These are phyloP conservation scores for Phytophthora sojae DNA, from an alignment of 352 stramenopile species.

Conservation along the genomic window DNA sequence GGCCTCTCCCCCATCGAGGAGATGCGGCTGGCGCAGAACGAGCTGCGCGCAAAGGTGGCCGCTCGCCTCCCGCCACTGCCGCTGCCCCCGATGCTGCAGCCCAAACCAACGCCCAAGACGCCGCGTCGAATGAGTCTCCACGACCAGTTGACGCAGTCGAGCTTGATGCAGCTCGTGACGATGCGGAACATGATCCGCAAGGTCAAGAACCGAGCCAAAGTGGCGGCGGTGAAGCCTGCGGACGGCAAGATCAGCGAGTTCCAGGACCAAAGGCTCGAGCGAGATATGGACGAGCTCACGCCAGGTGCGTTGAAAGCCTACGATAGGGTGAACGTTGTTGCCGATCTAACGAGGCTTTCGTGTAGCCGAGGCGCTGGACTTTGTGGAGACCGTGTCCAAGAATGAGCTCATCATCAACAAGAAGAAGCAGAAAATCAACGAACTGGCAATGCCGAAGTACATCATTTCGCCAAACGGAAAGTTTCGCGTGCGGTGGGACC, in stretches of 20 bases:
- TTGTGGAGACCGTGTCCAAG: slow-evolving; percentile 78
- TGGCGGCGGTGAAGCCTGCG: slow-evolving; percentile 36
- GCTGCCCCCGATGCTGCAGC: too few relatives aligned
- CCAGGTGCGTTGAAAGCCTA: slow-evolving; percentile 46
- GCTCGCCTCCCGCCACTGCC: slow-evolving; percentile 43
- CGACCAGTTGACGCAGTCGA: slow-evolving; percentile 42
- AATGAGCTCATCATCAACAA: slow-evolving; percentile 91
- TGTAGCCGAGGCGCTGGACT: slow-evolving; percentile 75
- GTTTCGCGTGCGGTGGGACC: slow-evolving; percentile 80
- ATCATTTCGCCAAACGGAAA: slow-evolving; percentile 81
- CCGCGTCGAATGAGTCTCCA: slow-evolving; percentile 28
- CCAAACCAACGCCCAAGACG: neutral
- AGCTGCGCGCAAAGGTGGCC: slow-evolving; percentile 76
- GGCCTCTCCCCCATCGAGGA: slow-evolving; percentile 86
- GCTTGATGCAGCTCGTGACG: slow-evolving; percentile 66
- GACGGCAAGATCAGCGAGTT: slow-evolving; percentile 44
- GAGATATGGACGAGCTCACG: slow-evolving; percentile 83
- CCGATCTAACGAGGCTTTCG: slow-evolving; percentile 6
- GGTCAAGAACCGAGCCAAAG: slow-evolving; percentile 64
- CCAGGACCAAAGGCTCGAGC: slow-evolving; percentile 45
- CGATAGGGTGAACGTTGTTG: neutral
- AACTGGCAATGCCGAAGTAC: slow-evolving; percentile 80
- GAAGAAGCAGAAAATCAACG: slow-evolving; percentile 83
- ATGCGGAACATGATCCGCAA: slow-evolving; percentile 67
- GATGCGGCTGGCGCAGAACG: slow-evolving; percentile 83